Evolutionary conservation across 2,329 filamentous ascomycete genomes (phyloP).

Genomic region (Incumbomyces delicatus): DNA sequence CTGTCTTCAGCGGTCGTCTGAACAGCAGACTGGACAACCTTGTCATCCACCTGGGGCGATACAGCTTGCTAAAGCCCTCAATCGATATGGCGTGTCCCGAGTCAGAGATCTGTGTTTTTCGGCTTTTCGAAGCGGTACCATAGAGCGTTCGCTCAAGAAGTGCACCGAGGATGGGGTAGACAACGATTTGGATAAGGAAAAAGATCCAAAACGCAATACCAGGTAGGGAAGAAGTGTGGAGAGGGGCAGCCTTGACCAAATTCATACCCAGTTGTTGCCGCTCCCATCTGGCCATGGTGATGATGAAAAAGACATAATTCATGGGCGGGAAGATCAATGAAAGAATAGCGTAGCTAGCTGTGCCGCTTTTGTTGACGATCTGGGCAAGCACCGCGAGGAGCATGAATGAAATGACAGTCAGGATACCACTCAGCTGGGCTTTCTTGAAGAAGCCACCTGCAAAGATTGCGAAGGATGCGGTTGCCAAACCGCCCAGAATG

Average conservation of each 20-base stretch:
- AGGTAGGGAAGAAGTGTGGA: conserved; percentile 57
- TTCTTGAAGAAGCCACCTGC: conserved; percentile 77
- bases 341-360: conserved; percentile 57
- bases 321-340: conserved; percentile 75
- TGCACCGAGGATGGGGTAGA: conserved; percentile 66
- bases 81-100: conserved; percentile 48
- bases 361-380: conserved; percentile 53
- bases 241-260: conserved; percentile 52
- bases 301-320: conserved; percentile 74
- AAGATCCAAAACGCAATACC: conserved; percentile 73
- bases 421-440: conserved; percentile 78
- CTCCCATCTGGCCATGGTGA: conserved; percentile 69
- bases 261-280: conserved; percentile 49
- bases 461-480: conserved; percentile 72
- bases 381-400: conserved; percentile 76
- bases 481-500: conserved; percentile 62
- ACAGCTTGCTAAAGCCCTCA: conserved; percentile 66
- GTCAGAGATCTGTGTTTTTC: conserved; percentile 31
- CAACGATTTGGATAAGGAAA: conserved; percentile 64
- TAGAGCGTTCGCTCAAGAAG: conserved; percentile 65
- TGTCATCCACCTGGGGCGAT: conserved; percentile 55
- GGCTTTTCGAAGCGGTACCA: conserved; percentile 58
- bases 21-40: conserved; percentile 37
- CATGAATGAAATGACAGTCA: conserved; percentile 60
- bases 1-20: conserved; percentile 48